Conservation (phyloP, 2,329 filamentous ascomycete species). For the Exophiala spinifera region DNA sequence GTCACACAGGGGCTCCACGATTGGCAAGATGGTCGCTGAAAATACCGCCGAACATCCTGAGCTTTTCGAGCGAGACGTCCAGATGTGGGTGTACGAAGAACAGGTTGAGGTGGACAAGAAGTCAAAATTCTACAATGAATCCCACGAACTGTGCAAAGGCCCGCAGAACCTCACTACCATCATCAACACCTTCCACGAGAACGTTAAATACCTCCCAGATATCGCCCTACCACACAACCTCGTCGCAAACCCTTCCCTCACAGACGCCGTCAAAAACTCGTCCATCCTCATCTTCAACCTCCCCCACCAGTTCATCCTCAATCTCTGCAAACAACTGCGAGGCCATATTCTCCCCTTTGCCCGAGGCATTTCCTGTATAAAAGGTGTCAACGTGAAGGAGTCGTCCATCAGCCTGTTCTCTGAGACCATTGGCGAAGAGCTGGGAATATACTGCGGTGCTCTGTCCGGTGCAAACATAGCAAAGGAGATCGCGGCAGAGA, state of each 20-base stretch:
- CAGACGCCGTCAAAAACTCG: slow-evolving; percentile 76
- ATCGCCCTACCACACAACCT: slow-evolving; percentile 79
- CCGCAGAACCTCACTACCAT: slow-evolving; percentile 84
- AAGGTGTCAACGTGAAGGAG: slow-evolving; percentile 90
- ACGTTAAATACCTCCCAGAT: slow-evolving; percentile 94
- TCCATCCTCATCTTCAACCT: slow-evolving; percentile 95
- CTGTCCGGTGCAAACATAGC: slow-evolving; percentile 96
- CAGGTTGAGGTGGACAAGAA: slow-evolving; percentile 70
- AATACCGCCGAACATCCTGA: slow-evolving; percentile 75
- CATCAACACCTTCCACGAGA: slow-evolving; percentile 92
- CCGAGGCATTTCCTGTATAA: slow-evolving; percentile 94
- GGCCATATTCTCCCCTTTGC: slow-evolving; percentile 90
- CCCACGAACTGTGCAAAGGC: slow-evolving; percentile 56
- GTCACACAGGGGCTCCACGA: slow-evolving; percentile 77
- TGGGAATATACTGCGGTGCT: slow-evolving; percentile 95
- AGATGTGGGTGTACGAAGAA: slow-evolving; percentile 99
- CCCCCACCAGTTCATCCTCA: slow-evolving; percentile 90
- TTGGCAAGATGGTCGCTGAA: slow-evolving; percentile 94
- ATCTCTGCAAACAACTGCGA: slow-evolving; percentile 76
- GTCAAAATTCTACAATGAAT: slow-evolving; percentile 69
- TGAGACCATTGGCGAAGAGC: slow-evolving; percentile 84
- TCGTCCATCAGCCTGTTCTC: slow-evolving; percentile 86
- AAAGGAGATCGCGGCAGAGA: slow-evolving; percentile 88
- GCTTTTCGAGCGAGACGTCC: slow-evolving; percentile 81
- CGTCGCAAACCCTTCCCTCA: slow-evolving; percentile 75